Percentiles rank a stretch among this genome's conserved stretches.
These are phyloP conservation scores for Fusarium haematococcum DNA, from an alignment of 2,329 filamentous ascomycete species.

Conservation along the genomic window DNA sequence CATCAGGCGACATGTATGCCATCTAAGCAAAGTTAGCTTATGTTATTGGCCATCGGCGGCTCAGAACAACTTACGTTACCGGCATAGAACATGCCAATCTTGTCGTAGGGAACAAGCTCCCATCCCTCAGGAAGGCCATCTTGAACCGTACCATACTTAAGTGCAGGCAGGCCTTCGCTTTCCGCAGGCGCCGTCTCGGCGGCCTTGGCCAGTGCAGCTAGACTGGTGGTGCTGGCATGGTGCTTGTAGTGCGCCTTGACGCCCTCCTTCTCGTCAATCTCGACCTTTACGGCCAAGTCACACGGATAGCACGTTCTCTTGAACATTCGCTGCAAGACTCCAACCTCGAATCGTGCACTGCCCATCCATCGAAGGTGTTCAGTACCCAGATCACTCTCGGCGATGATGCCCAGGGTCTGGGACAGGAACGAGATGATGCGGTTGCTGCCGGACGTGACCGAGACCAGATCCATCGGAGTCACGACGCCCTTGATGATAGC, in stretches of 20 bases:
- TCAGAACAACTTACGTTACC: conserved; percentile 74
- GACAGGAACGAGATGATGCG: conserved; percentile 89
- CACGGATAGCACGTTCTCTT: conserved; percentile 86
- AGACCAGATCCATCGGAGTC: conserved; percentile 87
- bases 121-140: conserved; percentile 83
- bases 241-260: conserved; percentile 80
- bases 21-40: conserved; percentile 65
- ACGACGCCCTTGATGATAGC: conserved; percentile 87
- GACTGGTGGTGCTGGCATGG: conserved; percentile 53
- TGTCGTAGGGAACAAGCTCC: conserved; percentile 78
- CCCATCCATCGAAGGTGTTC: conserved; percentile 97
- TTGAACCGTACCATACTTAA: conserved; percentile 83
- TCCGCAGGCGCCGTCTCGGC: conserved; percentile 41
- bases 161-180: conserved; percentile 72
- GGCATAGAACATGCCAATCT: conserved; percentile 91
- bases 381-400: conserved; percentile 89
- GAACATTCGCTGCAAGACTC: conserved; percentile 82
- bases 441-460: conserved; percentile 82
- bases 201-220: conserved; percentile 40
- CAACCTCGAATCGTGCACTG: conserved; percentile 83
- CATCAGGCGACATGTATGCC: conserved; percentile 88
- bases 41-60: background rate
- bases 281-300: conserved; percentile 87
- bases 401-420: conserved; percentile 89
- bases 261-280: conserved; percentile 77